Conservation (phyloP, 2,329 filamentous ascomycete genomes). For the Ustulina deusta region DNA sequence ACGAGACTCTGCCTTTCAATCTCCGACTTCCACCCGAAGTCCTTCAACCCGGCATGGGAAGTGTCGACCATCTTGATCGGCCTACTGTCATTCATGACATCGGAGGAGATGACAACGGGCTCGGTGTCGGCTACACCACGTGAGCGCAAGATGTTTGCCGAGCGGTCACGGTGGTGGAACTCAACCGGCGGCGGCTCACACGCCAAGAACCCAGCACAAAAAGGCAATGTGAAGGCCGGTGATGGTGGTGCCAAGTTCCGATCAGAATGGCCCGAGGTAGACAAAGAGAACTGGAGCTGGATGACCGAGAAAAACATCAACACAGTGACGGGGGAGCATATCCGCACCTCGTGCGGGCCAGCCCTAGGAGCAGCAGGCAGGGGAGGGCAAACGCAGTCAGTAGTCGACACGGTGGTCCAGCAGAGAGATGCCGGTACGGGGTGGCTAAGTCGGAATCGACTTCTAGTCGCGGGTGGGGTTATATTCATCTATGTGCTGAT, state of each 20-base stretch:
- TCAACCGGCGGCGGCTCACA: conserved; percentile 88
- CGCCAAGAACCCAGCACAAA: conserved; percentile 65
- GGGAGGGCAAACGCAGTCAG: conserved; percentile 72
- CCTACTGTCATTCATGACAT: conserved; percentile 96
- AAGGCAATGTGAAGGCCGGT: conserved; percentile 88
- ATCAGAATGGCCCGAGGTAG: conserved; percentile 88
- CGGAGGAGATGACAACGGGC: conserved; percentile 98
- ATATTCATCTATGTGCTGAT: conserved; percentile 88
- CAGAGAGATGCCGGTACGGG: conserved; percentile 83
- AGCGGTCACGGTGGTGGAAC: conserved; percentile 93
- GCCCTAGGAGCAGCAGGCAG: conserved; percentile 71
- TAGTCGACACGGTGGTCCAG: conserved; percentile 82
- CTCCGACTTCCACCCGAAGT: conserved; percentile 96
- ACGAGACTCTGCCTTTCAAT: conserved; percentile 95
- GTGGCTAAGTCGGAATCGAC: conserved; percentile 85
- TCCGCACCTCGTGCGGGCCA: conserved; percentile 61
- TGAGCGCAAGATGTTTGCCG: conserved; percentile 83
- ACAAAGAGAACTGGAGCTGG: conserved; percentile 91
- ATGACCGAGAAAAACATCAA: conserved; percentile 88
- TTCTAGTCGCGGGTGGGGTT: conserved; percentile 75
- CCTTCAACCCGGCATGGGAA: conserved; percentile 98
- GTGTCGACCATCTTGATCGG: conserved; percentile 96
- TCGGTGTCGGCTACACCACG: conserved; percentile 80
- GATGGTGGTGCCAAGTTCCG: conserved; percentile 93
- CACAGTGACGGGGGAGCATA: conserved; percentile 76